Evolutionary conservation across 2,329 filamentous ascomycete genomes (phyloP), one percentile per base, ranked within the genome.

Genomic region (Pyrenophora tritici-repentis): DNA sequence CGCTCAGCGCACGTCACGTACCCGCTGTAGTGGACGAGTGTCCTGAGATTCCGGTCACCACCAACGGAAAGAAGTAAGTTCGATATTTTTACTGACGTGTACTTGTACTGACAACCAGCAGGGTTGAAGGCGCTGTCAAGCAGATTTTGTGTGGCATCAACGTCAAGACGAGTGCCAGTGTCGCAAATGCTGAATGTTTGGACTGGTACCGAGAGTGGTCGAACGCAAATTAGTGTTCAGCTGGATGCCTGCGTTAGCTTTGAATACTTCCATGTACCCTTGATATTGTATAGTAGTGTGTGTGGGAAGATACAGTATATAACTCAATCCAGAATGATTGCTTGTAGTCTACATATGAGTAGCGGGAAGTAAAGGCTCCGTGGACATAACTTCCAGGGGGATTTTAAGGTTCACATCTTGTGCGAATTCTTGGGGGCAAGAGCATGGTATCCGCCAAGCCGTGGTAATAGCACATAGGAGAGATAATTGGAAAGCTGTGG

Each of bases 121-220:
- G 87, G 75, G 90, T 99, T 53, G 93, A 99, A 73, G 91, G 95
- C 40, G 90, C 91, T 0, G 93, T 97, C 5, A 97, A 97, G 79
- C 92, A 97, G 75, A 97, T 97, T 37, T 77, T 99, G 1, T 96
- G 90, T 22, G 93, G 92, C 0, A 78, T 92, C 74, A 84, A 90
- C 44, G 86, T 97, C 59, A 92, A 91, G 78, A 94, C 90, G 0
- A 91, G 91, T 41, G 91, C 92, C 0, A 95, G 90, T 66, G 92
- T 97, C n/a, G 90, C 91, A 4, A 97, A 97, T 72, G 87, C 89
- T 2, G 89, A 87, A 61, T 91, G 92, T 59, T 75, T 99, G 60
- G 87, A 90, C 34, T 97, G 91, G 89, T 97, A 97, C 74, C 82
- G 84, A 59, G 76, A 81, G 26, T 97, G 93, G 93, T 62, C 72